Conservation (phyloP, 352 stramenopile species). For the Pythium phragmitis region DNA sequence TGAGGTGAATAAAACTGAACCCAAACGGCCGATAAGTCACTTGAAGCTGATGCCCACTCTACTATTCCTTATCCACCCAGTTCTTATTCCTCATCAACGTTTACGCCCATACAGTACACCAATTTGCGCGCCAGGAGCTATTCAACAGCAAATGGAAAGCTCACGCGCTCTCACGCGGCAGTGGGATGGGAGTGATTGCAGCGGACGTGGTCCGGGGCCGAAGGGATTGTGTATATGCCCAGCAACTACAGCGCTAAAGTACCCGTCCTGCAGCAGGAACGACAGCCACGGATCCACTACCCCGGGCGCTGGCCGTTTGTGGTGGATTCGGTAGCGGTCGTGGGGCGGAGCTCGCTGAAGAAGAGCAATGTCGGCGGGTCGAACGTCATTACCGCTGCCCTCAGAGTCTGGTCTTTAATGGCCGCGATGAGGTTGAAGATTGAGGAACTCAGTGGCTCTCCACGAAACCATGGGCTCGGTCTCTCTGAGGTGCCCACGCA, state of each 20-base stretch:
- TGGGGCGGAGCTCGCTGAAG: constrained; percentile 35
- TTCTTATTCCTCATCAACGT: no score
- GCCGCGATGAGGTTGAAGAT: no score
- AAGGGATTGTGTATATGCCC: constrained; percentile 34
- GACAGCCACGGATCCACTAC: no score
- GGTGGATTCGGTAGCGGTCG: constrained; percentile 33
- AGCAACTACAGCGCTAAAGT: constrained; percentile 39
- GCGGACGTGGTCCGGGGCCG: constrained; percentile 41
- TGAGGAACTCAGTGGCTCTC: no score
- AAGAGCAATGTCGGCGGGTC: constrained; percentile 26
- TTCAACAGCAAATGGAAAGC: constrained; percentile 27
- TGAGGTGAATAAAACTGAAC: no score
- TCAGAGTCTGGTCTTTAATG: no score
- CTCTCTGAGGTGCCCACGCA: constrained; percentile 44
- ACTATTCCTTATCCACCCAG: constrained; percentile 15
- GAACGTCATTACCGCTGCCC: no score
- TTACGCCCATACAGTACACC: constrained; percentile 30
- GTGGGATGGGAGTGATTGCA: constrained; percentile 30
- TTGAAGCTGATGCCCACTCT: constrained; percentile 38
- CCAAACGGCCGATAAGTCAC: constrained; percentile 15
- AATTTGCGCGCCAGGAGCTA: constrained; percentile 32
- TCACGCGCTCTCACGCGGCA: constrained; percentile 29
- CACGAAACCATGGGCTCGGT: constrained; percentile 17
- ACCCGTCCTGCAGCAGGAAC: constrained; percentile 1
- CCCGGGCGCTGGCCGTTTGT: no score